Base-by-base conservation (phyloP, 2,329 filamentous ascomycete genomes). In the Trichophyton mentagrophytes region DNA sequence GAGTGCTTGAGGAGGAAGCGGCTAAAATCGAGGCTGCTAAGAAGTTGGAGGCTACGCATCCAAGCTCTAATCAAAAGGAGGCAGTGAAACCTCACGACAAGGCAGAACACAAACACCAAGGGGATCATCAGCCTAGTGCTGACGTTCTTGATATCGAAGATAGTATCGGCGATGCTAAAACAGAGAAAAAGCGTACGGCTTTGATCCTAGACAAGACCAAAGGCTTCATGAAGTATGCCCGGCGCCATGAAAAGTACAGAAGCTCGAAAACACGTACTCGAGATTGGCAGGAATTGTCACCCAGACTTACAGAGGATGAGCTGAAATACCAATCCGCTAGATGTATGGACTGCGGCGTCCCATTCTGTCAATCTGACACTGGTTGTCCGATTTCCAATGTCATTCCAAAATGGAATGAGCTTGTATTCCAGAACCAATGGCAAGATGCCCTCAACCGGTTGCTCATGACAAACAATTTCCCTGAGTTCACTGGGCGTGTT, bases 301-400 rank as follows among this genome's bases (percentile, higher is more conserved):
- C 84, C 69, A 88, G 92, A 62, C 82, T 97, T 57, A 90, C 89
- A 66, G 90, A 96, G 74, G 92, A 96, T 67, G 90, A 96, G 77
- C 84, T 96, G 65, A 96, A 96, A 79, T 96, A 95, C 71, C 92
- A 97, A 76, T 87, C 90, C 55, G 92, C 92, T 63, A 89, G 92
- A 66, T 97, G 92, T 80, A 97, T 97, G 92, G 92, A 97, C 77
- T 97, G 92, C 64, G 92, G 92, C 83, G 91, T 97, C 63, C 92
- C 92, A 1, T 97, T 97, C 82, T 97, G 92, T 69, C 92, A 97
- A 75, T 96, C 90, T 20, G 92, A 97, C 68, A 90, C 89, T 65
- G 92, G 92, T 57, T 97, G 92, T 72, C 92, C 92, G 1, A 96
- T 96, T 73, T 90, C 86, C 67, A 97, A 97, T 78, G 95, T 97